Conservation (phyloP, 2,329 filamentous ascomycete species). For the Fusarium brachygibbosum region DNA sequence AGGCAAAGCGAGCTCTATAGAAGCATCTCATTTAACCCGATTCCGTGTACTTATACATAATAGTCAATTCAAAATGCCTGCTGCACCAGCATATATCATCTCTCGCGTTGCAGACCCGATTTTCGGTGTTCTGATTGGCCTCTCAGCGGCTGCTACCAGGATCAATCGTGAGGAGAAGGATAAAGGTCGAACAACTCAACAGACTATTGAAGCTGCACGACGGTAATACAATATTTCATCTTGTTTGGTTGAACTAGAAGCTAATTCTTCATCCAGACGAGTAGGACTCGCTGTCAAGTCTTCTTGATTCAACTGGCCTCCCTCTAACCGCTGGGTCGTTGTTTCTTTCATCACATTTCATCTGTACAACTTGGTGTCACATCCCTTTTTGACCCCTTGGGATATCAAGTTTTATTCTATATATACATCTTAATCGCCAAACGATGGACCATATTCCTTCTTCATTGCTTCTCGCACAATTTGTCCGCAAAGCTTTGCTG, state of each 20-base stretch:
- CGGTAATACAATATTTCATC: conserved; percentile 49
- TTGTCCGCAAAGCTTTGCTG: conserved; percentile 76
- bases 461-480: conserved; percentile 79
- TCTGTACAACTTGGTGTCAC: conserved; percentile 8
- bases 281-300: conserved; percentile 48
- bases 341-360: not conserved
- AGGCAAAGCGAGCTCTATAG: conserved; percentile 1
- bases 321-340: not conserved
- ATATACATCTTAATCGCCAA: conserved; percentile 52
- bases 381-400: not conserved
- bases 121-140: conserved; percentile 69
- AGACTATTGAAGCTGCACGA: conserved; percentile 64
- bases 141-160: conserved; percentile 67
- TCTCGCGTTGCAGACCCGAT: conserved; percentile 70
- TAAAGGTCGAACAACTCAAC: conserved; percentile 65
- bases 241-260: not conserved
- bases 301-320: conserved; percentile 22
- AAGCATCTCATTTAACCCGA: conserved; percentile 10
- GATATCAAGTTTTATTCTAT: conserved; percentile 21
- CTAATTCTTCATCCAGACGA: conserved; percentile 47
- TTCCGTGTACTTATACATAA: conserved; percentile 10
- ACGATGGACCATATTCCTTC: conserved; percentile 72
- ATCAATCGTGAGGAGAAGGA: conserved; percentile 73
- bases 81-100: conserved; percentile 69
- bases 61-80: conserved; percentile 58